phyloP scores from a whole-genome alignment of 176 grass and related monocot genomes.

The Areca catechu region DNA sequence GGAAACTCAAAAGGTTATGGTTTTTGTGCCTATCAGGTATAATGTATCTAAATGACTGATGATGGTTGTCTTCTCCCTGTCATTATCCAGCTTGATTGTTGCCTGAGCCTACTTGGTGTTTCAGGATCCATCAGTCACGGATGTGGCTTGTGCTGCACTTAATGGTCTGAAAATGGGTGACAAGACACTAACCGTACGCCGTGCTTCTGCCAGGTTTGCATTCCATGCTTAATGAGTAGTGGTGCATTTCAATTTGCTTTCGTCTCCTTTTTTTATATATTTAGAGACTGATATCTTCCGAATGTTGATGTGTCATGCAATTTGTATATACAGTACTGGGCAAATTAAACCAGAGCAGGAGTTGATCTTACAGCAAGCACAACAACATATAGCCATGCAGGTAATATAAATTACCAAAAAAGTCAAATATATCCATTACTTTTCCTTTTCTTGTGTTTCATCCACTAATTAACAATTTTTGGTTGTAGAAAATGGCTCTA shows the following conservation, averaged over 20 bases:
- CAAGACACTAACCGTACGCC: conserved; percentile 27
- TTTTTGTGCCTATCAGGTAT: conserved; percentile 31
- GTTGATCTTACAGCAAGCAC: conserved; percentile 25
- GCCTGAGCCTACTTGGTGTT: not conserved
- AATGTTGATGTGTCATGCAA: not conserved
- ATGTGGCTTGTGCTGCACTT: conserved; percentile 26
- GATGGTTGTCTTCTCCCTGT: not conserved
- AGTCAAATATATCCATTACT: not conserved
- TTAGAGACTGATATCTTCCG: not conserved
- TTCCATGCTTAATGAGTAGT: not conserved
- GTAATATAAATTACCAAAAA: not conserved
- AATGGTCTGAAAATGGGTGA: conserved; percentile 29
- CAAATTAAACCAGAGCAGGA: conserved; percentile 28
- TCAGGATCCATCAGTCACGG: conserved; percentile 25
- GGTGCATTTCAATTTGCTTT: too few species aligned
- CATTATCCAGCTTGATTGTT: not conserved
- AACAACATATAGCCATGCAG: conserved; percentile 28
- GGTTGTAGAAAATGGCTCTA: conserved; percentile 24
- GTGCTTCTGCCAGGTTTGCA: conserved; percentile 22
- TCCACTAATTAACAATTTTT: not conserved
- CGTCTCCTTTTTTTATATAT: too few species aligned
- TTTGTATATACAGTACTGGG: conserved; percentile 8
- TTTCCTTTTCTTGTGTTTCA: conserved; percentile 6
- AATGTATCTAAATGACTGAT: not conserved
- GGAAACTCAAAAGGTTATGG: conserved; percentile 31